A percentile compares a stretch with the other conserved stretches of the same genome.
Evolutionary conservation across 495 filamentous ascomycete genomes (phyloP).

Genomic region (Aspergillus baeticus): DNA sequence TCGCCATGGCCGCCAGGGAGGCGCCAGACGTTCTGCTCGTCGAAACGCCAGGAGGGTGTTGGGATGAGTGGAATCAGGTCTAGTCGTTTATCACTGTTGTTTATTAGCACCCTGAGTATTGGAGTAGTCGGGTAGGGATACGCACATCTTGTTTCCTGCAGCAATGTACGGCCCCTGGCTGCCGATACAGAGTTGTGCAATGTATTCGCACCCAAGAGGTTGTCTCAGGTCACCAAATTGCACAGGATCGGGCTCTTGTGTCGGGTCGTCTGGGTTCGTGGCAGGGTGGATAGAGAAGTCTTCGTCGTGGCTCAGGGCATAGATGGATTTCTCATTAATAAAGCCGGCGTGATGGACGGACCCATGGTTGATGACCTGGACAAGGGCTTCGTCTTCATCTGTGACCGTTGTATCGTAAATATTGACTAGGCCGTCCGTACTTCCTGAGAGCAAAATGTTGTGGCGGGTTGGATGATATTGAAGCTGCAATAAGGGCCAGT

Average conservation of each 20-base stretch:
- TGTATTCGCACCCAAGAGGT: conserved; percentile 74
- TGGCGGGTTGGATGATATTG: conserved; percentile 66
- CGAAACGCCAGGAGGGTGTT: conserved; percentile 57
- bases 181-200: conserved; percentile 68
- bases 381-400: conserved; percentile 83
- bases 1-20: conserved; percentile 77
- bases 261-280: conserved; percentile 55
- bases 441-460: conserved; percentile 73
- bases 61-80: conserved; percentile 65
- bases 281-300: conserved; percentile 73
- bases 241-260: conserved; percentile 47
- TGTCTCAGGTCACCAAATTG: conserved; percentile 77
- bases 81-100: conserved; percentile 59
- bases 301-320: conserved; percentile 78
- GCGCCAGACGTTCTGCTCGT: conserved; percentile 58
- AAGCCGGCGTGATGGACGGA: conserved; percentile 88
- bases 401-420: conserved; percentile 71
- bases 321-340: conserved; percentile 65
- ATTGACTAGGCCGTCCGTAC: conserved; percentile 89
- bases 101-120: conserved; percentile 8
- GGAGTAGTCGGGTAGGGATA: no score
- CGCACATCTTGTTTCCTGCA: conserved; percentile 45
- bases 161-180: conserved; percentile 45
- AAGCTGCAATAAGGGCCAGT: conserved; percentile 42
- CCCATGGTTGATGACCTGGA: conserved; percentile 84